Base-by-base conservation (phyloP, 2,329 filamentous ascomycete genomes). In the Hymenoscyphus occultus region DNA sequence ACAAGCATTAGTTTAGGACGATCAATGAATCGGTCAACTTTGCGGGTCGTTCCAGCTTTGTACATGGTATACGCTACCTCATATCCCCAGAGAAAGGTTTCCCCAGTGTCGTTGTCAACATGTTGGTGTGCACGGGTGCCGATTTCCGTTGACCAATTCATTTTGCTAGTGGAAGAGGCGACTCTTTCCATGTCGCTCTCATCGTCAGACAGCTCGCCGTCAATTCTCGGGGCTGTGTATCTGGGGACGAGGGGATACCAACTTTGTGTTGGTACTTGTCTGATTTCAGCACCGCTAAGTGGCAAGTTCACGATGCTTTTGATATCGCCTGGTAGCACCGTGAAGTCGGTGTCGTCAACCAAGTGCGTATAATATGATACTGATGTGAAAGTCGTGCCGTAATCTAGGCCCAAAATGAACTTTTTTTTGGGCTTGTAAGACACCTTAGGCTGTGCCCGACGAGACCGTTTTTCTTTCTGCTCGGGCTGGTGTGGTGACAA, bases 191-290 rank as follows among this genome's bases (percentile, higher is more conserved):
- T 59, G 6, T 31, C 56, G 32, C n/a, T 28, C 10, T 19, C 31
- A 7, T 10, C 10, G 1, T 35, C 28, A 28, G 22, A 22, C 22
- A 22, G 22, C 22, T 22, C 22, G 22, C 22, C 22, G 22, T 22
- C 22, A 22, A 1, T 22, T 22, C 22, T 22, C 1, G 22, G 22
- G 1, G 22, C 22, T 22, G 22, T 22, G 22, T 22, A 22, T 22
- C 22, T 59, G 57, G 67, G 56, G 1, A 61, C 51, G 5, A 60
- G 28, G 5, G 67, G 65, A 51, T 72, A 72, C 70, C 69, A 71
- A 39, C 58, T 67, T 31, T 72, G 66, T 0, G 67, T 70, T 48
- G 70, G 70, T 1, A 71, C 63, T 56, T 71, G 69, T n/a, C 57
- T 56, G 14, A 59, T 63, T 9, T 61, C 64, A 10, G 28, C 6